Conservation (phyloP, 2,329 filamentous ascomycete genomes). For the Colletotrichum orchidophilum region DNA sequence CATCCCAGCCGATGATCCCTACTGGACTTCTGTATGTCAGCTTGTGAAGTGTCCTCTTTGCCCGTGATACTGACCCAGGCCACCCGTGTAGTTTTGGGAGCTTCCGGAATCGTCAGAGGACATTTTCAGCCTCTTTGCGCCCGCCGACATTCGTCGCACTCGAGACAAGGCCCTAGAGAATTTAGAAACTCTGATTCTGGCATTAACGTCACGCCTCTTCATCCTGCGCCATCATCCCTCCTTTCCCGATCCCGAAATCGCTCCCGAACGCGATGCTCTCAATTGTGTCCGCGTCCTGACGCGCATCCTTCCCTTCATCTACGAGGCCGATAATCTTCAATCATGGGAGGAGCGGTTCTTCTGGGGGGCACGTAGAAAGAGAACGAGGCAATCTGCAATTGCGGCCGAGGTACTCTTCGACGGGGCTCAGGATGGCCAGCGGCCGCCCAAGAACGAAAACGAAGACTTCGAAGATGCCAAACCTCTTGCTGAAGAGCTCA, state of each 20-base stretch:
- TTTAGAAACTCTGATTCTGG: constrained; percentile 87
- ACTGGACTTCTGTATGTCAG: constrained; percentile 86
- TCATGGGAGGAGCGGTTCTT: constrained; percentile 95
- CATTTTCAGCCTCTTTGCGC: constrained; percentile 94
- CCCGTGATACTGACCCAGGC: constrained; percentile 13
- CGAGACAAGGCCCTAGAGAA: constrained; percentile 87
- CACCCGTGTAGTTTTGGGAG: constrained; percentile 82
- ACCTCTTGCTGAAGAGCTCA: constrained; percentile 89
- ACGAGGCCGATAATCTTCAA: constrained; percentile 85
- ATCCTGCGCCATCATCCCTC: constrained; percentile 87
- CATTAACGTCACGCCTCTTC: constrained; percentile 83
- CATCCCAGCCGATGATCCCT: constrained; percentile 87
- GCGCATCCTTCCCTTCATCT: constrained; percentile 87
- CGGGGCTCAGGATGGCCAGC: constrained; percentile 63
- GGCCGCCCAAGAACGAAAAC: constrained; percentile 54
- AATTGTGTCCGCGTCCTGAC: constrained; percentile 96
- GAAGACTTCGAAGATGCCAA: constrained; percentile 83
- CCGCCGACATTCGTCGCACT: constrained; percentile 86
- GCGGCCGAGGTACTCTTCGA: constrained; percentile 86
- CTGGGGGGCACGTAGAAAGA: constrained; percentile 80
- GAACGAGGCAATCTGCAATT: constrained; percentile 72
- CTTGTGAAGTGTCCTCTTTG: constrained; percentile 25
- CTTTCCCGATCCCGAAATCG: constrained; percentile 87
- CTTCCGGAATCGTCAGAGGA: constrained; percentile 95
- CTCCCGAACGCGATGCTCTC: constrained; percentile 86